These are phyloP conservation scores for Sporothrix curviconia DNA, from an alignment of 2,329 filamentous ascomycete genomes.

Conservation along the genomic window DNA sequence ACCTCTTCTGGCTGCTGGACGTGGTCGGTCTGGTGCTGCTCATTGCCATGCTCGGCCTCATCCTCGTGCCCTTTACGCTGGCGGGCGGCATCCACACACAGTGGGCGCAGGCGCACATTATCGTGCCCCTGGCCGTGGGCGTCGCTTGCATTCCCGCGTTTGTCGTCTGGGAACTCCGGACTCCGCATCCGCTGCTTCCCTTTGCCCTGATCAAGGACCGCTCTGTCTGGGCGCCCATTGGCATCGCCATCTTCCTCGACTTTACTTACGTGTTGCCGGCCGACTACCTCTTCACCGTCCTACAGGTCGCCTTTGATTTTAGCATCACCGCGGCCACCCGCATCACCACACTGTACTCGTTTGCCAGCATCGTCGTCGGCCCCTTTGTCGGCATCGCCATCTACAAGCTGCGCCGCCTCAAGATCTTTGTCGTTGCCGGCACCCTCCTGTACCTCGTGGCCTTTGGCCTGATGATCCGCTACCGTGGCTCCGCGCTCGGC, in stretches of 20 bases:
- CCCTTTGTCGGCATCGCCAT: not conserved
- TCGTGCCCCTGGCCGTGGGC: not conserved
- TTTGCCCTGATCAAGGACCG: not conserved
- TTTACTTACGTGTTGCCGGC: not conserved
- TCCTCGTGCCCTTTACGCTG: not conserved
- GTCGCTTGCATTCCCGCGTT: not conserved
- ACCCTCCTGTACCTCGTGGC: not conserved
- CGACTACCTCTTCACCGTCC: not conserved
- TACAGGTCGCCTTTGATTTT: not conserved
- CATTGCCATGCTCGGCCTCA: not conserved
- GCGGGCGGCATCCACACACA: not conserved
- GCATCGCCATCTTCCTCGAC: not conserved
- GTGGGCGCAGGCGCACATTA: not conserved
- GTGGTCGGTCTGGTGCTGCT: not conserved
- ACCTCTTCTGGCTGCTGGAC: not conserved
- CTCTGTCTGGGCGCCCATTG: not conserved
- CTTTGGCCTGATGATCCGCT: no score
- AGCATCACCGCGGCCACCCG: not conserved
- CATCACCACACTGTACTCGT: not conserved
- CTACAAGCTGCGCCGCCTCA: not conserved
- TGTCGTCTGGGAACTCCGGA: not conserved
- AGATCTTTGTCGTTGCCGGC: not conserved
- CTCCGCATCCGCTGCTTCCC: not conserved
- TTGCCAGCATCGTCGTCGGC: not conserved
- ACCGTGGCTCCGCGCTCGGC: no score